Evolutionary conservation across 768 basidiomycete species (phyloP).

Genomic region (Hebeloma cylindrosporum): DNA sequence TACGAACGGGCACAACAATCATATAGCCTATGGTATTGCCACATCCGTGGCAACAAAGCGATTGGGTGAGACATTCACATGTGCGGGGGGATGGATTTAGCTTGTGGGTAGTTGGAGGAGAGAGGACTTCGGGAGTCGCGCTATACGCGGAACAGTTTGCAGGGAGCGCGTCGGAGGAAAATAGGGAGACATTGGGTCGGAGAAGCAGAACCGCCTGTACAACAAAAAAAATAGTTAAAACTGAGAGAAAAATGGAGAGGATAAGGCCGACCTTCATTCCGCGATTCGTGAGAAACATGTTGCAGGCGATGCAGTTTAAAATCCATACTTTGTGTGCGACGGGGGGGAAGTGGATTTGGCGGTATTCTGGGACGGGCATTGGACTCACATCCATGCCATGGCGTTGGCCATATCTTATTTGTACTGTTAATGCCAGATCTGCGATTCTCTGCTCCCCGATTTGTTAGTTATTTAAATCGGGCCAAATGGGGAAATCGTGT

Average conservation of each 20-base stretch:
- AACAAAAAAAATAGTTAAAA: conserved; percentile 15
- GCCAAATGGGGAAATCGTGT: conserved; percentile 10
- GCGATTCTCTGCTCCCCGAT: conserved; percentile 6
- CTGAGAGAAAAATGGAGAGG: background rate
- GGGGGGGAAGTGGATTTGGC: conserved; percentile 42
- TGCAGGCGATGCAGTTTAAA: conserved; percentile 73
- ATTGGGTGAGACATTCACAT: conserved; percentile 85
- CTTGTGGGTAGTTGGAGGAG: conserved; percentile 26
- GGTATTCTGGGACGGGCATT: conserved; percentile 32
- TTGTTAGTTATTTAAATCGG: conserved; percentile 1
- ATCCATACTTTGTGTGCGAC: conserved; percentile 78
- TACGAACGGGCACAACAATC: conserved; percentile 65
- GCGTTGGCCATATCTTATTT: conserved; percentile 8
- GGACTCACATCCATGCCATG: background rate
- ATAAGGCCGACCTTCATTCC: conserved; percentile 68
- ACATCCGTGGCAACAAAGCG: conserved; percentile 78
- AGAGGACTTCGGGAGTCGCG: conserved; percentile 43
- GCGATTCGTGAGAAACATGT: conserved; percentile 75
- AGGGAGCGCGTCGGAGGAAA: conserved; percentile 79
- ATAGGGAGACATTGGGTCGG: conserved; percentile 77
- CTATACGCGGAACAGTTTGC: conserved; percentile 72
- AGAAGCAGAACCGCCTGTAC: conserved; percentile 80
- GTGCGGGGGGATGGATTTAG: conserved; percentile 49
- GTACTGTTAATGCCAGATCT: conserved; percentile 20
- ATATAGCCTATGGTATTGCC: conserved; percentile 75